Evolutionary conservation across 2,329 filamentous ascomycete species (phyloP).

Genomic region (Pseudogymnoascus sp.): DNA sequence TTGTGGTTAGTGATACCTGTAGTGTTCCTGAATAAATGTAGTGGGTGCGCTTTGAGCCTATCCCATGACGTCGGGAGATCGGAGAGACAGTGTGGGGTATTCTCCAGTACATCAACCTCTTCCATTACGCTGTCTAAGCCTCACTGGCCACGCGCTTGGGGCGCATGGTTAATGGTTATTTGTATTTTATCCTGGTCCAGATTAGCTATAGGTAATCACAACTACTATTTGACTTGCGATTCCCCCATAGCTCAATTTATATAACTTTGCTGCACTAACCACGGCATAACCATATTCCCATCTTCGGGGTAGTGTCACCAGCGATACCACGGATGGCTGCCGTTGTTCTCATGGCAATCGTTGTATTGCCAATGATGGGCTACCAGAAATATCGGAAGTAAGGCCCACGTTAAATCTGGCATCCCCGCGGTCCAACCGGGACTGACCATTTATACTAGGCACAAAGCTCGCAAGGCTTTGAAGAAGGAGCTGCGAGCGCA

Average conservation of each 20-base stretch:
- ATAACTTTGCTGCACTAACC: not conserved
- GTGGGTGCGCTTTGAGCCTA: not conserved
- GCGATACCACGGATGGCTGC: not conserved
- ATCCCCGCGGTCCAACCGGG: not conserved
- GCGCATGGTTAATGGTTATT: not conserved
- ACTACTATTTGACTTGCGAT: not conserved
- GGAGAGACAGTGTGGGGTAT: not conserved
- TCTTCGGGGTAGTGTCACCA: not conserved
- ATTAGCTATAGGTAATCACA: not conserved
- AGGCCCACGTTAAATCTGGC: not conserved
- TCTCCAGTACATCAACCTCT: not conserved
- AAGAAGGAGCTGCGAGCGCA: not conserved
- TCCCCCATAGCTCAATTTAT: not conserved
- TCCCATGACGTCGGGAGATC: slow-evolving; percentile 1
- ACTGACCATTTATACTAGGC: not conserved
- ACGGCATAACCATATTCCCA: not conserved
- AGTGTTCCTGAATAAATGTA: not conserved
- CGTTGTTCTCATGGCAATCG: not conserved
- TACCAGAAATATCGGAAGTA: slow-evolving; percentile 4
- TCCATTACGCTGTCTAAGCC: not conserved
- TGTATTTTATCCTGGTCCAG: not conserved
- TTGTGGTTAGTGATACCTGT: not conserved
- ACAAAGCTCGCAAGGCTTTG: not conserved
- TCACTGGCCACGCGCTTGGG: not conserved
- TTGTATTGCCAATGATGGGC: not conserved